phyloP scores from a whole-genome alignment of 345 rosid genomes.

The Eucalyptus dawsonii region DNA sequence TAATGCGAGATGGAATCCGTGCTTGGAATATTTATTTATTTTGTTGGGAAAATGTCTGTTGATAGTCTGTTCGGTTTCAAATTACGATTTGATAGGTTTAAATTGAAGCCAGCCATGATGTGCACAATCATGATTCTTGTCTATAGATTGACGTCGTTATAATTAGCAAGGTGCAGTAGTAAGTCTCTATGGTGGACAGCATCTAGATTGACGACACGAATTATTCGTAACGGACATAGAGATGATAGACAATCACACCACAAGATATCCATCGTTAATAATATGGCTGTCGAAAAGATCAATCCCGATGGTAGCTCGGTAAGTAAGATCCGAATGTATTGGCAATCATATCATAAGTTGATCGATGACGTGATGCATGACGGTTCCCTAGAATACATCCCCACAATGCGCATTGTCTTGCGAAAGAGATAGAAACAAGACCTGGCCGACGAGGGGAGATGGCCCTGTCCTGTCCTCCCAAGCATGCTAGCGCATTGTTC shows the following conservation, averaged over 20 bases:
- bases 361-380: neutral
- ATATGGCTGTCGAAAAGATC: accelerated
- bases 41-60: neutral
- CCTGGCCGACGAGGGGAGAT: neutral
- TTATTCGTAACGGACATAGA: neutral
- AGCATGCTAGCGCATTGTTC: neutral
- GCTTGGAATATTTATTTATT: neutral
- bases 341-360: accelerated
- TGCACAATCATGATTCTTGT: neutral
- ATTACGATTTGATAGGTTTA: neutral
- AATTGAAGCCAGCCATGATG: neutral
- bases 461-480: neutral
- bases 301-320: accelerated
- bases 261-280: accelerated
- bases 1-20: neutral
- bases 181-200: neutral
- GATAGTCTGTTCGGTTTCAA: neutral
- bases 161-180: neutral
- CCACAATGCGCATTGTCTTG: neutral
- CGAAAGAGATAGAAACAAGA: neutral
- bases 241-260: accelerated
- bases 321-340: neutral
- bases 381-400: accelerated
- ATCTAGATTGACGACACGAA: accelerated
- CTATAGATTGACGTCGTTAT: neutral